Conservation (phyloP, 2,329 filamentous ascomycete species). For the Mycocentrospora acerina region DNA sequence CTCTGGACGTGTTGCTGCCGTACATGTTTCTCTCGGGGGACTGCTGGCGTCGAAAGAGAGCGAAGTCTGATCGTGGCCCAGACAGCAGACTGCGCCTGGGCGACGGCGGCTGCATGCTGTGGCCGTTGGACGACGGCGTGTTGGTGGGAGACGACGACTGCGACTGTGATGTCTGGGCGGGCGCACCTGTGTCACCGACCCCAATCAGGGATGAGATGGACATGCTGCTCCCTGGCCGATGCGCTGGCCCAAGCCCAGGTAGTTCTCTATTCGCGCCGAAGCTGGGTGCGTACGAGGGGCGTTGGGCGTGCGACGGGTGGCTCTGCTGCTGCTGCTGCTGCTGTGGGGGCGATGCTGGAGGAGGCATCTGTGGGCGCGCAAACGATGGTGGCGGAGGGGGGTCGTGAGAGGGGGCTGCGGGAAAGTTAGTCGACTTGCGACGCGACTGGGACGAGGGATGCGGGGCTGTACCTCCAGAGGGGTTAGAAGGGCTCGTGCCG, state of each 20-base stretch:
- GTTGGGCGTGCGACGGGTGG: conserved; percentile 42
- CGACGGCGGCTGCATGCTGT: conserved; percentile 52
- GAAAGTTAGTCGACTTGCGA: conserved; percentile 26
- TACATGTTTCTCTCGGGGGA: conserved; percentile 42
- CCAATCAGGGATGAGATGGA: conserved; percentile 74
- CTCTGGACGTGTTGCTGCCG: conserved; percentile 23
- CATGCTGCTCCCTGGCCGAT: conserved; percentile 66
- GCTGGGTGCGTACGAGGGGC: conserved; percentile 43
- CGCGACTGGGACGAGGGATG: conserved; percentile 13
- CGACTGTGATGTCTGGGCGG: conserved; percentile 44
- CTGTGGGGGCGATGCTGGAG: conserved; percentile 51
- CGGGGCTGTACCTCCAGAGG: conserved; percentile 37
- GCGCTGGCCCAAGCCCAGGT: conserved; percentile 51
- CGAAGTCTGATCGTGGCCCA: conserved; percentile 37
- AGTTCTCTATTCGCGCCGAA: conserved; percentile 58
- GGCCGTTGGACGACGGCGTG: conserved; percentile 40
- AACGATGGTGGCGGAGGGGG: conserved; percentile 46
- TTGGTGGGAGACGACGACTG: conserved; percentile 50
- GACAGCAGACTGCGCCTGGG: conserved; percentile 40
- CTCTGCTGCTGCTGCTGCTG: conserved; percentile 38
- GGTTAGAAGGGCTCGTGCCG: conserved; percentile 36
- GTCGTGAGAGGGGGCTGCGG: conserved; percentile 39
- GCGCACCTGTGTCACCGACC: conserved; percentile 49
- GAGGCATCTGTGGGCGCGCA: conserved; percentile 50
- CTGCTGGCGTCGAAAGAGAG: conserved; percentile 37